Percentiles rank a stretch among this genome's conserved stretches.
phyloP scores from a whole-genome alignment of 176 grass and related monocot genomes.

The Oryza meyeriana region DNA sequence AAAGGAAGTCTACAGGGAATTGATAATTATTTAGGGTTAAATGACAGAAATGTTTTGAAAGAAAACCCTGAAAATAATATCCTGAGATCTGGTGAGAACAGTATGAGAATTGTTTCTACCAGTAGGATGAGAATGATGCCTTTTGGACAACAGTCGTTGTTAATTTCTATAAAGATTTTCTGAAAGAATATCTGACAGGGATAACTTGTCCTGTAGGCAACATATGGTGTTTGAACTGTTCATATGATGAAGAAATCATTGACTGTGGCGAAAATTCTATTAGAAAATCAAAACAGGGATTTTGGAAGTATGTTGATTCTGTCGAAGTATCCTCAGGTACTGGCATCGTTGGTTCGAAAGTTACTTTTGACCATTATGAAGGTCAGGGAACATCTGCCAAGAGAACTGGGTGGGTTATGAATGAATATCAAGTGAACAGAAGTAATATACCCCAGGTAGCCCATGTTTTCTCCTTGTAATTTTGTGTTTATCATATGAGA shows the following conservation, averaged over 20 bases:
- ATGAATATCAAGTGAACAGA: slow-evolving; percentile 47
- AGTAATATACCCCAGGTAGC: slow-evolving; percentile 38
- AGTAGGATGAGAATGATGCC: too few species aligned
- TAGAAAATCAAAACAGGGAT: slow-evolving; percentile 37
- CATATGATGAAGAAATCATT: not conserved
- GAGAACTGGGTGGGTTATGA: slow-evolving; percentile 53
- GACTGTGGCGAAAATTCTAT: slow-evolving; percentile 6
- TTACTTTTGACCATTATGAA: slow-evolving; percentile 35
- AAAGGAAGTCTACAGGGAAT: not conserved
- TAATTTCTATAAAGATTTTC: not conserved
- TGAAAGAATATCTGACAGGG: slow-evolving; percentile 3
- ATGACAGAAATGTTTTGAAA: too few species aligned
- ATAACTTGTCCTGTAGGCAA: slow-evolving; percentile 26
- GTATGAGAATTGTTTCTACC: not conserved
- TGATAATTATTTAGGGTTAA: not conserved
- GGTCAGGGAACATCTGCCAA: slow-evolving; percentile 33
- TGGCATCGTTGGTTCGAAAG: slow-evolving; percentile 31
- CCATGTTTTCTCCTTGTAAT: not conserved
- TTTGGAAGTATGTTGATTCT: slow-evolving; percentile 28
- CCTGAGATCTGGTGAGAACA: not conserved
- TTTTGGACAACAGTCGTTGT: too few species aligned
- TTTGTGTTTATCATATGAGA: not conserved
- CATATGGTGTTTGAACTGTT: slow-evolving; percentile 35
- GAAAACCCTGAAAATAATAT: not conserved
- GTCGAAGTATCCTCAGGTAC: slow-evolving; percentile 30